A percentile compares a stretch with the other conserved stretches of the same genome.
Conservation (phyloP, 306 rosid genomes). For the Cucurbita pepo region DNA sequence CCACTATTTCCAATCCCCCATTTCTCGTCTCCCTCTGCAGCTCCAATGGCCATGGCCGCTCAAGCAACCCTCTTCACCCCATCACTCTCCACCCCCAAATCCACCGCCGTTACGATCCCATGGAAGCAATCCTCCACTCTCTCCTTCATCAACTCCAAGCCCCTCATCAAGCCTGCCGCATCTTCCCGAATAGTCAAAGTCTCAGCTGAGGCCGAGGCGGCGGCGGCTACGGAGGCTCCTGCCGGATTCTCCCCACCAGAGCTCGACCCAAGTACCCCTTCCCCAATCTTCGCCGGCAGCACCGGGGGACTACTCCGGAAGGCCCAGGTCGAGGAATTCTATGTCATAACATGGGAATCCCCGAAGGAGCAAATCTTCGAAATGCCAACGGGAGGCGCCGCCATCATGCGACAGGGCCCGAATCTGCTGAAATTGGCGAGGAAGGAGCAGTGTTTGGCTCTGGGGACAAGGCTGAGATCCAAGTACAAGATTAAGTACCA, state of each 20-base stretch:
- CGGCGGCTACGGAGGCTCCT: slow-evolving; percentile 29
- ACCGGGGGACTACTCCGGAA: slow-evolving; percentile 80
- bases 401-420: slow-evolving; percentile 90
- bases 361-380: slow-evolving; percentile 93
- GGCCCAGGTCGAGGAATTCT: slow-evolving; percentile 93
- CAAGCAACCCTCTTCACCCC: slow-evolving; percentile 82
- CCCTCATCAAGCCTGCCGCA: slow-evolving; percentile 17
- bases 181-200: slow-evolving; percentile 20
- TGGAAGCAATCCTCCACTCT: slow-evolving; percentile 49
- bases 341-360: slow-evolving; percentile 86
- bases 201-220: slow-evolving; percentile 24
- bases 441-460: slow-evolving; percentile 95
- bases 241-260: slow-evolving; percentile 88
- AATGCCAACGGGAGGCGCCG: slow-evolving; percentile 99
- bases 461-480: slow-evolving; percentile 79
- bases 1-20: background rate
- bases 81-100: slow-evolving; percentile 27
- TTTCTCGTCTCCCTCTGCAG: no score
- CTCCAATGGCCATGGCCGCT: slow-evolving; percentile 58
- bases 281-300: slow-evolving; percentile 91
- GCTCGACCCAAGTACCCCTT: slow-evolving; percentile 83
- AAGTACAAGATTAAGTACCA: slow-evolving; percentile 97
- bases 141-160: slow-evolving; percentile 34
- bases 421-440: slow-evolving; percentile 76
- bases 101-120: slow-evolving; percentile 20